phyloP scores from a whole-genome alignment of 2,329 filamentous ascomycete species.

The Cercospora sp. region DNA sequence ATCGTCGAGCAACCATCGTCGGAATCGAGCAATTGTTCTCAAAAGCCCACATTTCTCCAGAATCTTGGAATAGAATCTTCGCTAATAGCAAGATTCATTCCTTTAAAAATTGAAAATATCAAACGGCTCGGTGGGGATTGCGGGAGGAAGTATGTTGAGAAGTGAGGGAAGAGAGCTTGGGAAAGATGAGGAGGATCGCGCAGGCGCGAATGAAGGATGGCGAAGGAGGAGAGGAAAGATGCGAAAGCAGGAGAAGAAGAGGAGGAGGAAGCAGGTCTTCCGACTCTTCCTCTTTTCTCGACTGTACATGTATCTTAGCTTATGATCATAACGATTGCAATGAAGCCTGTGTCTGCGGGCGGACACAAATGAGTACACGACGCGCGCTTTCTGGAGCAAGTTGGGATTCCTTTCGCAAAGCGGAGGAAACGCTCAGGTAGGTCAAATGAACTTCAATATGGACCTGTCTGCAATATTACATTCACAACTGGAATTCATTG shows the following conservation, averaged over 20 bases:
- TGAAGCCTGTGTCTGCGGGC: neutral
- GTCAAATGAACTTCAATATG: neutral
- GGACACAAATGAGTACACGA: neutral
- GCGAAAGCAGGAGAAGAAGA: too few species aligned
- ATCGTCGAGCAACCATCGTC: too few species aligned
- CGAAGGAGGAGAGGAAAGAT: too few species aligned
- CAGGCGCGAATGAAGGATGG: neutral
- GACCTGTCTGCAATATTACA: neutral
- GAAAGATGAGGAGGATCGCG: too few species aligned
- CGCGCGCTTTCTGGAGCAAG: neutral
- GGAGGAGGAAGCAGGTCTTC: neutral
- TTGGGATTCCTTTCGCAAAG: neutral
- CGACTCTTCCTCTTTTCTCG: neutral
- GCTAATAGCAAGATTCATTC: too few species aligned
- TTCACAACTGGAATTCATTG: neutral
- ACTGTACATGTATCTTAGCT: neutral
- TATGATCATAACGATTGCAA: neutral
- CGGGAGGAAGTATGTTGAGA: too few species aligned
- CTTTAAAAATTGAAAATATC: too few species aligned
- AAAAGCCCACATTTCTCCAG: too few species aligned
- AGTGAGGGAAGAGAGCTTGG: too few species aligned
- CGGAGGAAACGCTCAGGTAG: neutral
- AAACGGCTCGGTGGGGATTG: too few species aligned
- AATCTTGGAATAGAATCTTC: too few species aligned
- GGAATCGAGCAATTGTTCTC: too few species aligned